Conservation (phyloP, 1,284 basidiomycete species). For the Fistulina hepatica region DNA sequence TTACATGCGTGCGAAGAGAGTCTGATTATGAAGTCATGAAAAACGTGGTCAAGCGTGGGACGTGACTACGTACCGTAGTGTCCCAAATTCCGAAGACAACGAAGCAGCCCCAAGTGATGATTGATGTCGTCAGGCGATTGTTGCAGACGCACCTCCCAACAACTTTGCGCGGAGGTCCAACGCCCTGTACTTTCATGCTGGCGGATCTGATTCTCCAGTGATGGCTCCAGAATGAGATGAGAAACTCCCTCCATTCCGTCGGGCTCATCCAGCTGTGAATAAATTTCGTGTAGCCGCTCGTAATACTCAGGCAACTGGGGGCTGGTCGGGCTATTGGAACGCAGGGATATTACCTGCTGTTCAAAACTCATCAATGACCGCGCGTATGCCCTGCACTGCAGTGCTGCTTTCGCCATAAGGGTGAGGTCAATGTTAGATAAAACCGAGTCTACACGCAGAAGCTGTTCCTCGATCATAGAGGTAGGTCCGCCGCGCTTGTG, state of each 20-base stretch:
- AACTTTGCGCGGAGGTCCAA: constrained; percentile 98
- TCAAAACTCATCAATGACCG: constrained; percentile 95
- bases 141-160: constrained; percentile 97
- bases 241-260: constrained; percentile 99
- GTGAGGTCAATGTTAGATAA: constrained; percentile 79
- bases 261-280: constrained; percentile 92
- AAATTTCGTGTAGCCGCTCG: constrained; percentile 92
- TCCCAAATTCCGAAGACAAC: constrained; percentile 89
- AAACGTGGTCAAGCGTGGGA: background rate
- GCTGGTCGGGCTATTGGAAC: constrained; percentile 31
- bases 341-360: constrained; percentile 55
- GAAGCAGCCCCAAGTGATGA: constrained; percentile 82
- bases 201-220: constrained; percentile 93
- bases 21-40: constrained; percentile 38
- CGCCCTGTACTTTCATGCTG: constrained; percentile 96
- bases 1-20: constrained; percentile 90
- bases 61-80: constrained; percentile 75
- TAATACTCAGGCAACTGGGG: constrained; percentile 69
- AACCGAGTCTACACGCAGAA: constrained; percentile 66
- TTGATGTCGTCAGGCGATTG: constrained; percentile 82
- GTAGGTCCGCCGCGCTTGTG: constrained; percentile 29
- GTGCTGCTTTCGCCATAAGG: constrained; percentile 87
- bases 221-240: constrained; percentile 79
- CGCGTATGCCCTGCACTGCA: constrained; percentile 91
- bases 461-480: constrained; percentile 41